Evolutionary conservation across 2,329 filamentous ascomycete genomes (phyloP), one percentile per base, ranked within the genome.

Genomic region (Pestalotiopsis sp.): DNA sequence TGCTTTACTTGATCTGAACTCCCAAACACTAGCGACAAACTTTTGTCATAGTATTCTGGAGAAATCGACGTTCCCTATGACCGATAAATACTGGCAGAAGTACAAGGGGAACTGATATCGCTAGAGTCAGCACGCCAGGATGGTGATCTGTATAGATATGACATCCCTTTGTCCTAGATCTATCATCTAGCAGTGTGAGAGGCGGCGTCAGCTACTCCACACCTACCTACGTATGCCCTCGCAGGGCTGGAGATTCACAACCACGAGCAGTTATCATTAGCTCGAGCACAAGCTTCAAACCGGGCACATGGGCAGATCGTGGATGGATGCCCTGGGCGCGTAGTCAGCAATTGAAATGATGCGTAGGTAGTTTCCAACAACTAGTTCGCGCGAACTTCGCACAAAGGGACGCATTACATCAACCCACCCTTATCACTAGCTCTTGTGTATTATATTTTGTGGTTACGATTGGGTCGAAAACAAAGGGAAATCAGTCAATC

Each of bases 81-180:
- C 17, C 45, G 45, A 52, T 52, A 20, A 52, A 23, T 4, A 52
- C 20, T 3, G 45, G 9, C 17, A 52, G 20, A n/a, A 9, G 11
- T 7, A n/a, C 4, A 9, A 23, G 5, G 31, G 31, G 31, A 17
- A 52, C 7, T 20, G 45, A 31, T 31, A 59, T 36, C 27, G 23
- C 57, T 59, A 23, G 20, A 25, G 20, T 23, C 11, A 25, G 5
- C 14, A 14, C 9, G 4, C 1, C 27, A 5, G 27, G 9, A 59
- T 59, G 57, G 20, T 59, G 11, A 5, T 12, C 27, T 27, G 27
- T 27, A 27, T 4, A 27, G 27, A 27, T 4, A 31, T 59, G 57
- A 49, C 61, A 64, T 64, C 61, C 61, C 38, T 64, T 64, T 20
- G 61, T 49, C 61, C 61, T 64, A 64, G 45, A 20, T 20, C 17